Evolutionary conservation across 192 early-diverging fungal species (phyloP).

Genomic region (Phycomyces blakesleeanus): DNA sequence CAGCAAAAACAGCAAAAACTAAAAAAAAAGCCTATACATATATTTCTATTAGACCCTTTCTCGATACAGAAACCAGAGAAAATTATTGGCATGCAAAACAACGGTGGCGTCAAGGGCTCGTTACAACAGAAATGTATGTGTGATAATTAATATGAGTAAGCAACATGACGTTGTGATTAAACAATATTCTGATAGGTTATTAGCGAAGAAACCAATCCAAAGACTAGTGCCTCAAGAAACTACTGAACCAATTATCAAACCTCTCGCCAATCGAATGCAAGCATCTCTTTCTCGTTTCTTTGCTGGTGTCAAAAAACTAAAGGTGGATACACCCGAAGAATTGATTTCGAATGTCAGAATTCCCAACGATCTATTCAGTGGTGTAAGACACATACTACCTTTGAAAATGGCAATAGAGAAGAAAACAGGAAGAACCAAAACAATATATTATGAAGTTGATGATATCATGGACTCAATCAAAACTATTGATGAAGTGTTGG

Average conservation of each 20-base stretch:
- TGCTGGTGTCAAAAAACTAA: slow-evolving; percentile 32
- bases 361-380: slow-evolving; percentile 33
- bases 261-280: slow-evolving; percentile 1
- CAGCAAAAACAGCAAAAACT: neutral
- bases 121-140: slow-evolving; percentile 30
- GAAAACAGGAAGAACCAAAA: neutral
- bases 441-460: slow-evolving; percentile 22
- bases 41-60: slow-evolving; percentile 10
- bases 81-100: slow-evolving; percentile 21
- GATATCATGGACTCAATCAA: slow-evolving; percentile 25
- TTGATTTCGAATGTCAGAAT: slow-evolving; percentile 19
- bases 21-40: neutral
- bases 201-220: slow-evolving; percentile 4
- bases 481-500: slow-evolving; percentile 10
- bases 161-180: neutral
- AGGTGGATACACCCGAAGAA: slow-evolving; percentile 39
- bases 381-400: slow-evolving; percentile 30
- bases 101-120: slow-evolving; percentile 26
- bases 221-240: neutral
- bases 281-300: slow-evolving; percentile 35
- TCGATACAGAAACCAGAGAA: slow-evolving; percentile 11
- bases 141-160: neutral
- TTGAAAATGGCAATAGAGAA: slow-evolving; percentile 5
- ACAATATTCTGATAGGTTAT: slow-evolving; percentile 3
- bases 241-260: neutral